These are phyloP conservation scores for Starmerella scarabaei DNA, from an alignment of 805 yeast species.

Conservation along the genomic window DNA sequence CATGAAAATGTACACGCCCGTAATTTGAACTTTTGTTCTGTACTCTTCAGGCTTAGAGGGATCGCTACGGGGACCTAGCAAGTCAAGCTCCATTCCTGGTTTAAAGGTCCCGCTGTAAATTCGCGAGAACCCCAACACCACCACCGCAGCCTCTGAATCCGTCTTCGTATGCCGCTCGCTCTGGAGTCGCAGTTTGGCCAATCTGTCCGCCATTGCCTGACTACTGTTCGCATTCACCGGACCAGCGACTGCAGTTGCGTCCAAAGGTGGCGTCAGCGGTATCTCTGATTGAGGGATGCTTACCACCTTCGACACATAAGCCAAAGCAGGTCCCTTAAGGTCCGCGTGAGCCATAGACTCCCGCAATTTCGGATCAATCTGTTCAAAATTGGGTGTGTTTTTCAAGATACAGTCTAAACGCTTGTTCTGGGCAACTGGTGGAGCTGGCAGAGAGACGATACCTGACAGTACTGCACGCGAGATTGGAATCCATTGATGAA, in stretches of 20 bases:
- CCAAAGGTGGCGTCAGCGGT: slow-evolving; percentile 32
- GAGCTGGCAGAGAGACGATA: slow-evolving; percentile 81
- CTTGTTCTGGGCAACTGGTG: slow-evolving; percentile 55
- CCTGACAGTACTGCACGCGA: slow-evolving; percentile 74
- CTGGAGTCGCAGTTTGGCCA: slow-evolving; percentile 33
- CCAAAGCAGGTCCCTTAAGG: slow-evolving; percentile 48
- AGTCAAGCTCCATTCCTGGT: slow-evolving; percentile 61
- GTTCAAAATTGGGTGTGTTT: slow-evolving; percentile 39
- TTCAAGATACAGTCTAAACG: slow-evolving; percentile 58
- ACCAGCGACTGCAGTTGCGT: neutral
- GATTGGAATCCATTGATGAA: slow-evolving; percentile 91
- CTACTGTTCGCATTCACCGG: slow-evolving; percentile 7
- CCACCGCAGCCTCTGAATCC: slow-evolving; percentile 33
- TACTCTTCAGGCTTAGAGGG: slow-evolving; percentile 47
- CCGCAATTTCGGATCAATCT: slow-evolving; percentile 36
- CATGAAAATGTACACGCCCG: slow-evolving; percentile 72
- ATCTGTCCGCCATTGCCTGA: slow-evolving; percentile 15
- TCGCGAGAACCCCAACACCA: slow-evolving; percentile 75
- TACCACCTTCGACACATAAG: slow-evolving; percentile 79
- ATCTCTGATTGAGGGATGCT: slow-evolving; percentile 73
- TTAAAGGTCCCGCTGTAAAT: slow-evolving; percentile 72
- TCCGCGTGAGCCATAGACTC: slow-evolving; percentile 56
- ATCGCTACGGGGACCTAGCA: slow-evolving; percentile 78
- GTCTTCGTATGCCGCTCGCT: slow-evolving; percentile 37
- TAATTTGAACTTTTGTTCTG: slow-evolving; percentile 43